Percentiles rank a stretch among this genome's conserved stretches.
phyloP scores from a whole-genome alignment of 1,284 basidiomycete genomes.

The Leccinum brunneo-olivaceum region DNA sequence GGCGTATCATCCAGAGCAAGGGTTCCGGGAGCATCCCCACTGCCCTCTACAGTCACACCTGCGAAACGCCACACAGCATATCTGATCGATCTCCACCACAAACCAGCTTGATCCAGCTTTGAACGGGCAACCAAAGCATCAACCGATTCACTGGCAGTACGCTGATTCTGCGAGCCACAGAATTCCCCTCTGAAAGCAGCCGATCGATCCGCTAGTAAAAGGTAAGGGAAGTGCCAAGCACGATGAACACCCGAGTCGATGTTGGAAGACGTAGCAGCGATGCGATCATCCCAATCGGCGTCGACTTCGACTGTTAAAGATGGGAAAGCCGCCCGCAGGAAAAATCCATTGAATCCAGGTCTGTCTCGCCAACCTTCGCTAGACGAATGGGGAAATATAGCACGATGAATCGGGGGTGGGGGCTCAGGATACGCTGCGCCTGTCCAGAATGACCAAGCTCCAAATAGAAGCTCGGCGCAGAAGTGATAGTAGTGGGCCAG shows the following conservation, averaged over 20 bases:
- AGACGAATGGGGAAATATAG: conserved; percentile 59
- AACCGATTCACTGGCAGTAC: conserved; percentile 62
- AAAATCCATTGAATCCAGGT: conserved; percentile 68
- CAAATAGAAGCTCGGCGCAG: conserved; percentile 70
- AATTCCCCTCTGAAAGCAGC: conserved; percentile 62
- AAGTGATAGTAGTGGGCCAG: conserved; percentile 80
- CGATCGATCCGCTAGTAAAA: conserved; percentile 66
- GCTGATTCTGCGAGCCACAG: conserved; percentile 57
- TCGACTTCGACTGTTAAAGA: conserved; percentile 61
- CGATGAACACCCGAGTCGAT: conserved; percentile 16
- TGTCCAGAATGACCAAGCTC: conserved; percentile 66
- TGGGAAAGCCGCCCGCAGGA: conserved; percentile 72
- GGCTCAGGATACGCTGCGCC: conserved; percentile 36
- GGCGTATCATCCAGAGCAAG: neutral
- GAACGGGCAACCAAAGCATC: conserved; percentile 27
- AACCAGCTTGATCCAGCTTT: conserved; percentile 31
- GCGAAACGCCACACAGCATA: conserved; percentile 58
- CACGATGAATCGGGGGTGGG: conserved; percentile 55
- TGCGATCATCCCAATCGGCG: conserved; percentile 65
- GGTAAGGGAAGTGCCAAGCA: conserved; percentile 52
- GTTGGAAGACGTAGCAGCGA: conserved; percentile 32
- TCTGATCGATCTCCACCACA: conserved; percentile 69
- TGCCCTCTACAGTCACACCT: conserved; percentile 33
- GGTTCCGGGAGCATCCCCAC: conserved; percentile 2
- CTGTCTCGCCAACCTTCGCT: conserved; percentile 64